Conservation (phyloP, 768 basidiomycete species). For the Leccinum subtestaceum region DNA sequence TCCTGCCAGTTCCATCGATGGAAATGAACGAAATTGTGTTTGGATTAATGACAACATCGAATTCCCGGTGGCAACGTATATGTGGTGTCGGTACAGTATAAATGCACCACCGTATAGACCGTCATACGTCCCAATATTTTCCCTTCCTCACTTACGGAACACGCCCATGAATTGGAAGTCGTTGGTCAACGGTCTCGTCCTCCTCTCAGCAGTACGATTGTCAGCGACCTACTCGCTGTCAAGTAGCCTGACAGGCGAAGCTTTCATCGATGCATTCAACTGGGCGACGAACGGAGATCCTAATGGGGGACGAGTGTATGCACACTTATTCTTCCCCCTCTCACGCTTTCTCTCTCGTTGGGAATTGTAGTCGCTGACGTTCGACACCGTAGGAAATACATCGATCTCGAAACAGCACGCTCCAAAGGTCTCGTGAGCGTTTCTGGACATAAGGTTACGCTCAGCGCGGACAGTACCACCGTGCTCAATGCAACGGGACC, state of each 20-base stretch:
- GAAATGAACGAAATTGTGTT: neutral
- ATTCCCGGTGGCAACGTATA: neutral
- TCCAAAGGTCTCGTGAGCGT: conserved; percentile 58
- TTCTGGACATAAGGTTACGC: conserved; percentile 37
- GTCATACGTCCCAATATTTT: neutral
- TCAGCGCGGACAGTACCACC: conserved; percentile 36
- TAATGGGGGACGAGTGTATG: conserved; percentile 31
- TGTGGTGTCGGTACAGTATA: neutral
- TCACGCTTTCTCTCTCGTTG: neutral
- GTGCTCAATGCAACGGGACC: conserved; percentile 29
- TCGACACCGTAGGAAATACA: conserved; percentile 36
- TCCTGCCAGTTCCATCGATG: neutral
- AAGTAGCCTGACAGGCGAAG: conserved; percentile 46
- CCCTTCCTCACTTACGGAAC: neutral
- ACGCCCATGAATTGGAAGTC: neutral
- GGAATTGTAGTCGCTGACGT: neutral
- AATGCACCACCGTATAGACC: neutral
- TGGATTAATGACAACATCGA: neutral
- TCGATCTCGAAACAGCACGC: conserved; percentile 48
- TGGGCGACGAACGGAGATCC: conserved; percentile 28
- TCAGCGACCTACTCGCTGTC: conserved; percentile 46
- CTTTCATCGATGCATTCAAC: conserved; percentile 41
- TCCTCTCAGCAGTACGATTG: conserved; percentile 14
- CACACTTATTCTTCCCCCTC: neutral
- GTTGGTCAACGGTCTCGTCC: neutral